These are phyloP conservation scores for Yamagishiella unicocca DNA, from an alignment of 139 green algal species.

Conservation along the genomic window DNA sequence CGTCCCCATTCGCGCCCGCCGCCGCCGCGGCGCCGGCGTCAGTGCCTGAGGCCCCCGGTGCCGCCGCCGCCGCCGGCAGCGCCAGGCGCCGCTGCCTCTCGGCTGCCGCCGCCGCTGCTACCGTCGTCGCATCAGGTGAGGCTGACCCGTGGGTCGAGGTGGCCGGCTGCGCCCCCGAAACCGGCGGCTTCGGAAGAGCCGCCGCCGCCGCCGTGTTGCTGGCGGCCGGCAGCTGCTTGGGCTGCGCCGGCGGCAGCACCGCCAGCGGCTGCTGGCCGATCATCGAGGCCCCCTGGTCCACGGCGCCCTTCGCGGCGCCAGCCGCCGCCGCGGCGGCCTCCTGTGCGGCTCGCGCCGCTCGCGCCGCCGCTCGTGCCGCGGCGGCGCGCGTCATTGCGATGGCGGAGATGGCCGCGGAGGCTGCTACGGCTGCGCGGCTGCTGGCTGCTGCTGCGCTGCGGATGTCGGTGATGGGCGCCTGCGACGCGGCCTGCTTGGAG, in stretches of 20 bases:
- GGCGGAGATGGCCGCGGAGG: conserved; percentile 83
- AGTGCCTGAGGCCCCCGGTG: background rate
- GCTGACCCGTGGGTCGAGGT: too few species aligned
- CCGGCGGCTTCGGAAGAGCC: background rate
- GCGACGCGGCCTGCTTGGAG: conserved; percentile 31
- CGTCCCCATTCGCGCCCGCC: background rate
- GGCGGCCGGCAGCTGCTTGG: background rate
- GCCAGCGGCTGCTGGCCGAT: conserved; percentile 22
- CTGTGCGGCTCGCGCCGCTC: conserved; percentile 58
- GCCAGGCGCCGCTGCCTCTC: background rate
- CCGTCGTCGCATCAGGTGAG: background rate
- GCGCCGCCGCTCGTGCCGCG: conserved; percentile 82
- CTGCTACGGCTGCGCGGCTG: conserved; percentile 88
- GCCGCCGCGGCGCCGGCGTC: background rate
- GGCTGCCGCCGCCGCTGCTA: background rate
- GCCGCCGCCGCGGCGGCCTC: conserved; percentile 49
- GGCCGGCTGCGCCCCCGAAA: background rate
- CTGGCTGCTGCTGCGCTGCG: conserved; percentile 86
- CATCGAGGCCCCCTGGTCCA: background rate
- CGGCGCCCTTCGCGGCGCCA: conserved; percentile 27
- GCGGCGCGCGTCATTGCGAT: conserved; percentile 92
- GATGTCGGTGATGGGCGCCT: conserved; percentile 85
- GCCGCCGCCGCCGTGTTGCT: background rate
- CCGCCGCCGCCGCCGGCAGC: background rate
- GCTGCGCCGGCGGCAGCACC: background rate